phyloP scores from a whole-genome alignment of 495 filamentous ascomycete genomes.

The Aspergillus diversus region DNA sequence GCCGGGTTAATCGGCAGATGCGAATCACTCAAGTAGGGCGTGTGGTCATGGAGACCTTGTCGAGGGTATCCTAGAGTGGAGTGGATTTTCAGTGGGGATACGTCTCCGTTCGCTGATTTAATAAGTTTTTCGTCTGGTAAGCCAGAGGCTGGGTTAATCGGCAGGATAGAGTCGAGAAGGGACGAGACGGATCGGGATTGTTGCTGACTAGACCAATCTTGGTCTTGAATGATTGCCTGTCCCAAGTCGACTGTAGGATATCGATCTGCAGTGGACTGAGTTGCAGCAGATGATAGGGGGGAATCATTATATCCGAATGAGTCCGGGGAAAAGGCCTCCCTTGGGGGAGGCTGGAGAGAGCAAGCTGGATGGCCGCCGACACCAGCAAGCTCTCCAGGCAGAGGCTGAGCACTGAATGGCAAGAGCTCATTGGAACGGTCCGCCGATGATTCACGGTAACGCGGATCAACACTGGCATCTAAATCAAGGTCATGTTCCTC shows the following conservation, averaged over 20 bases:
- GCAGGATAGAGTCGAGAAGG: constrained; percentile 29
- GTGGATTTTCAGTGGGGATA: constrained; percentile 18
- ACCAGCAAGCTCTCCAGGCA: constrained; percentile 28
- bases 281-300: constrained; percentile 21
- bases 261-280: constrained; percentile 22
- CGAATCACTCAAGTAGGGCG: constrained; percentile 34
- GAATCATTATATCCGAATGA: constrained; percentile 22
- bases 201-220: constrained; percentile 17
- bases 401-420: constrained; percentile 9
- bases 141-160: constrained; percentile 38
- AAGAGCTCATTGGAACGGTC: constrained; percentile 13
- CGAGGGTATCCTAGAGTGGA: constrained; percentile 25
- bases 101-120: constrained; percentile 7
- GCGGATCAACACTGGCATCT: constrained; percentile 23
- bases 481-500: constrained; percentile 25
- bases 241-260: constrained; percentile 20
- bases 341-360: constrained; percentile 15
- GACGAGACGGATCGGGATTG: constrained; percentile 24
- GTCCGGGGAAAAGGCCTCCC: constrained; percentile 8
- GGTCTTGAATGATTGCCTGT: constrained; percentile 20
- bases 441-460: constrained; percentile 14
- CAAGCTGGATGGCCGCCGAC: constrained; percentile 27
- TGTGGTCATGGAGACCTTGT: constrained; percentile 20
- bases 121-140: constrained; percentile 20
- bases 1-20: constrained; percentile 45